A percentile compares a stretch with the other conserved stretches of the same genome.
Conservation (phyloP, 2,329 filamentous ascomycete species). For the Fusarium nematophilum region DNA sequence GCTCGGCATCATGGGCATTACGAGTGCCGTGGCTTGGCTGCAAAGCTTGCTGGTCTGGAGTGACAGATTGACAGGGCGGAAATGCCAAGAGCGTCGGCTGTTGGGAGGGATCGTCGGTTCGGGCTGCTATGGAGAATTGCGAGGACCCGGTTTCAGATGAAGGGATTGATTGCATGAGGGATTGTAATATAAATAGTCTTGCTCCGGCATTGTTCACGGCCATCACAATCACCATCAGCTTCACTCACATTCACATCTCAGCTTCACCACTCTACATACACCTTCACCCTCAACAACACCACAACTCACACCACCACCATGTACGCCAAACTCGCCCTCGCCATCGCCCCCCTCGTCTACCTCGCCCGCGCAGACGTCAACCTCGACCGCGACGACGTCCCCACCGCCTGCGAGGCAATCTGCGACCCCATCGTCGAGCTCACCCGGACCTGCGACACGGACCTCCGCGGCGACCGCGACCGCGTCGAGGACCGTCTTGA, state of each 20-base stretch:
- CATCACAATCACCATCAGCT: background rate
- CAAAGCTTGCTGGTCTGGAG: background rate
- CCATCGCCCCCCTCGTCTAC: constrained; percentile 44
- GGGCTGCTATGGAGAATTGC: too few species aligned
- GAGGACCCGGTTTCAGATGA: too few species aligned
- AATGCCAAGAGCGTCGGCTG: background rate
- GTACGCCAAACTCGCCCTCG: constrained; percentile 46
- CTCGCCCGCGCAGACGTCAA: constrained; percentile 48
- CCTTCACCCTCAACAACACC: background rate
- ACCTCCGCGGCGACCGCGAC: constrained; percentile 45
- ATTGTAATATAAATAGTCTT: background rate
- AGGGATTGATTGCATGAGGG: too few species aligned
- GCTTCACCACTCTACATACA: background rate
- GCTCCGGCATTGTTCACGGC: background rate
- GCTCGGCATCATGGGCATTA: constrained; percentile 19
- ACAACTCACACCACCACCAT: constrained; percentile 33
- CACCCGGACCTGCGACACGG: constrained; percentile 50
- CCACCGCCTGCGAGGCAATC: constrained; percentile 49
- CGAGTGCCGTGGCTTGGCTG: constrained; percentile 31
- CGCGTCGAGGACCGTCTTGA: constrained; percentile 51
- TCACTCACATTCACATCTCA: background rate
- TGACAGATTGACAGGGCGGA: background rate
- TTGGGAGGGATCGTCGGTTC: too few species aligned
- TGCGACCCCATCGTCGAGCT: constrained; percentile 52
- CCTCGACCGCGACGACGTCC: constrained; percentile 50